A percentile compares a stretch with the other conserved stretches of the same genome.
These are phyloP conservation scores for Fusarium sp. DNA, from an alignment of 2,329 filamentous ascomycete genomes.

Conservation along the genomic window DNA sequence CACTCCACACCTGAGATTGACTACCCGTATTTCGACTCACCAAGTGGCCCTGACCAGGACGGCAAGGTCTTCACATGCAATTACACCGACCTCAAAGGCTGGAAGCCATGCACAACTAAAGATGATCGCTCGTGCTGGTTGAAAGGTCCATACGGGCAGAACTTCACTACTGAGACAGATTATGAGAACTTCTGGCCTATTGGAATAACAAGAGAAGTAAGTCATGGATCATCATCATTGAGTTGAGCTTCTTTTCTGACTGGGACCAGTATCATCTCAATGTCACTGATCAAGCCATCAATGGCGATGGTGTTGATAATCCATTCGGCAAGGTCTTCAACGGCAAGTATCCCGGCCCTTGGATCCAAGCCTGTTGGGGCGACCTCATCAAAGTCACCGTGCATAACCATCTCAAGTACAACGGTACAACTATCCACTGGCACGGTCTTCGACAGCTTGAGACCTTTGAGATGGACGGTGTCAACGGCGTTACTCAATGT, in stretches of 20 bases:
- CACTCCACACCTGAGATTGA: background rate
- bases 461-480: background rate
- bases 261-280: background rate
- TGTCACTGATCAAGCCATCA: constrained; percentile 5
- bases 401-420: background rate
- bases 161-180: background rate
- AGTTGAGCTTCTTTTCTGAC: background rate
- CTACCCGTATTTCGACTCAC: background rate
- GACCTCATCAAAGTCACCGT: background rate
- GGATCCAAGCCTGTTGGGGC: background rate
- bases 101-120: background rate
- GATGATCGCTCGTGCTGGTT: constrained; percentile 3
- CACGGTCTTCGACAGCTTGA: background rate
- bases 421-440: background rate
- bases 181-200: constrained; percentile 12
- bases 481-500: background rate
- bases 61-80: background rate
- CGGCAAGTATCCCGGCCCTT: background rate
- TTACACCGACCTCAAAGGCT: background rate
- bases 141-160: background rate
- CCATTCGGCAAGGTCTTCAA: constrained; percentile 7
- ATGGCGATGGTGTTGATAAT: constrained; percentile 3
- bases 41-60: background rate
- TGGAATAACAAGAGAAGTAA: background rate
- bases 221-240: rapidly evolving